Evolutionary conservation across 805 yeast species (phyloP).

Genomic region (Candida adriatica): DNA sequence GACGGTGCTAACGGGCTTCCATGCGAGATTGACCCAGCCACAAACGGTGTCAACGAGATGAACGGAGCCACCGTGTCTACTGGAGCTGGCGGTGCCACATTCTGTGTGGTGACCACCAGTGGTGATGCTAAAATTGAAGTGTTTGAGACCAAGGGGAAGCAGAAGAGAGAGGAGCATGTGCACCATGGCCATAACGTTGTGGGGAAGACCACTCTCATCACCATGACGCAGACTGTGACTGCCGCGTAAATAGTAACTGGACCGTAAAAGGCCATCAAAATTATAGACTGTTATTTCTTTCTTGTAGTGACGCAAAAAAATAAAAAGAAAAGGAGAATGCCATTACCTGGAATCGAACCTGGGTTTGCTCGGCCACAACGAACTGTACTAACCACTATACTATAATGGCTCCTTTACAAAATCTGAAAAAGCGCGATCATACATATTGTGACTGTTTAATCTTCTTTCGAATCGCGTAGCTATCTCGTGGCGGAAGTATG

Average conservation of each 20-base stretch:
- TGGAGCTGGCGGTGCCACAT: slow-evolving; percentile 66
- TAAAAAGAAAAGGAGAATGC: slow-evolving; percentile 31
- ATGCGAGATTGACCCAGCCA: slow-evolving; percentile 78
- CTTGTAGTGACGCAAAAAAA: not conserved
- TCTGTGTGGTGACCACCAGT: slow-evolving; percentile 68
- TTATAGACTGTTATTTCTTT: not conserved
- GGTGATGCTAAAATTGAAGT: slow-evolving; percentile 69
- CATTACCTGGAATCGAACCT: slow-evolving; percentile 70
- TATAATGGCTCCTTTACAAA: slow-evolving; percentile 32
- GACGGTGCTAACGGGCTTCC: slow-evolving; percentile 60
- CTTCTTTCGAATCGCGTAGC: too few relatives aligned
- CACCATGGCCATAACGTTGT: slow-evolving; percentile 8
- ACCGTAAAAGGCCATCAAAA: not conserved
- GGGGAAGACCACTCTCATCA: slow-evolving; percentile 3
- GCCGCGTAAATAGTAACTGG: not conserved
- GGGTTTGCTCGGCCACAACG: slow-evolving; percentile 72
- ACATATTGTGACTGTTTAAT: too few relatives aligned
- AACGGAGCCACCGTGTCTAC: slow-evolving; percentile 32
- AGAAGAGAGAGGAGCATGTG: slow-evolving; percentile 7
- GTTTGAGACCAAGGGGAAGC: slow-evolving; percentile 30
- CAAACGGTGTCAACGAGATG: slow-evolving; percentile 50
- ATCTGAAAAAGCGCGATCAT: too few relatives aligned
- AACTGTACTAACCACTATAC: slow-evolving; percentile 68
- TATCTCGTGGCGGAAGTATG: too few relatives aligned
- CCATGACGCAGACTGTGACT: slow-evolving; percentile 2